These are phyloP conservation scores for Chamaenerion angustifolium DNA, from an alignment of 345 rosid genomes.

Conservation along the genomic window DNA sequence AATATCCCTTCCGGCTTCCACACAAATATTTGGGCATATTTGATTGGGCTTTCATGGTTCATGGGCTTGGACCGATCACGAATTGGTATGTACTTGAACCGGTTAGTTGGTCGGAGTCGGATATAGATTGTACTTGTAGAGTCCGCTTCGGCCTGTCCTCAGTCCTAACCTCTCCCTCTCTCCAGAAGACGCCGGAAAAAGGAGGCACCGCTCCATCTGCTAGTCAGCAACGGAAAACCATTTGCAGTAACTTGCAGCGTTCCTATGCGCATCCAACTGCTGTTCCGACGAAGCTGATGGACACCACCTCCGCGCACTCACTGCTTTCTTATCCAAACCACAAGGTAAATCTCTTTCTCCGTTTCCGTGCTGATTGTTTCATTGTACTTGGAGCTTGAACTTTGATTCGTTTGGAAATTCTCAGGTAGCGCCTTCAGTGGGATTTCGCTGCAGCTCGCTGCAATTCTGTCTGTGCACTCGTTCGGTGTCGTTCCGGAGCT, in stretches of 20 bases:
- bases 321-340: constrained; percentile 42
- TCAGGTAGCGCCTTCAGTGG: constrained; percentile 22
- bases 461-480: constrained; percentile 13
- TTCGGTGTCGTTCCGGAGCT: constrained; percentile 11
- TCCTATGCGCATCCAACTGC: constrained; percentile 22
- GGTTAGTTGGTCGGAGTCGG: no score
- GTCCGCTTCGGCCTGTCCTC: neutral
- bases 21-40: no score
- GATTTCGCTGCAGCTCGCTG: constrained; percentile 12
- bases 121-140: neutral
- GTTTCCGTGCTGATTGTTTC: neutral
- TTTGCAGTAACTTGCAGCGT: constrained; percentile 6
- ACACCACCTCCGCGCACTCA: constrained; percentile 34
- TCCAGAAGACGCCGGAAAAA: neutral
- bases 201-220: constrained; percentile 1
- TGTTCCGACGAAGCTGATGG: constrained; percentile 20
- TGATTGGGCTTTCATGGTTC: no score
- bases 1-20: no score
- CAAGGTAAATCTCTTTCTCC: neutral
- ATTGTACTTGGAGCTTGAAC: neutral
- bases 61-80: no score
- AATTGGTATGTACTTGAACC: no score
- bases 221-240: no score
- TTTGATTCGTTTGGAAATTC: neutral
- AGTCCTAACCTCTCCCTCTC: neutral